phyloP scores from a whole-genome alignment of 106 monocot genomes.

The Alisma plantagoaquatica region DNA sequence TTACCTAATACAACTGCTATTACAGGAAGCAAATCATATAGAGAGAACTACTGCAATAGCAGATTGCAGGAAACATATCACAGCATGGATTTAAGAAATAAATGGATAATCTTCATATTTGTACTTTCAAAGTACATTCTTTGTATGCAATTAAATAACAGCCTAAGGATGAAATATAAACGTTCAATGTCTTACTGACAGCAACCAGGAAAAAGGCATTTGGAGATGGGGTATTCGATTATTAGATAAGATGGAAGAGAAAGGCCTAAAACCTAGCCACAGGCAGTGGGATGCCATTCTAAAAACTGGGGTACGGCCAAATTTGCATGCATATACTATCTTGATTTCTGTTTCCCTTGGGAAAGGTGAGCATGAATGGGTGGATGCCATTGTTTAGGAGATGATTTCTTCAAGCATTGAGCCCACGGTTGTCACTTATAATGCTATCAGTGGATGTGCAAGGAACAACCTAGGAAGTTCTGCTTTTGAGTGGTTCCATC shows the following conservation, averaged over 20 bases:
- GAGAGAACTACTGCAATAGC: too few species aligned
- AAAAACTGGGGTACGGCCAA: conserved; percentile 70
- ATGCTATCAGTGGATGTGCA: conserved; percentile 74
- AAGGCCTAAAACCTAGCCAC: conserved; percentile 57
- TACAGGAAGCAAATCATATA: too few species aligned
- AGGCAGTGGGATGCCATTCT: conserved; percentile 91
- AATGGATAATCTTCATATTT: too few species aligned
- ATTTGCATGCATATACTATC: conserved; percentile 78
- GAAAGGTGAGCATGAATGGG: conserved; percentile 46
- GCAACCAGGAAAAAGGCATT: conserved; percentile 77
- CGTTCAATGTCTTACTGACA: conserved; percentile 63
- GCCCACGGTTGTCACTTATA: conserved; percentile 80
- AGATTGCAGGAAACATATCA: too few species aligned
- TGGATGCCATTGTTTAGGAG: conserved; percentile 45
- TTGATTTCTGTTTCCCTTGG: conserved; percentile 62
- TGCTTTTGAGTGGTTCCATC: conserved; percentile 86
- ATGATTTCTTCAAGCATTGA: conserved; percentile 46
- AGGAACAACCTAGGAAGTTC: conserved; percentile 36
- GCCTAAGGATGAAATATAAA: too few species aligned
- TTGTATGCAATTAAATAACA: too few species aligned
- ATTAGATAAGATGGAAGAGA: conserved; percentile 84
- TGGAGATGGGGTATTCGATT: conserved; percentile 83
- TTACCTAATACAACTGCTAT: too few species aligned
- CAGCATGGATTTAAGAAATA: too few species aligned
- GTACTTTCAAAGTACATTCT: too few species aligned